Evolutionary conservation across 2,329 filamentous ascomycete genomes (phyloP).

Genomic region (Rugonectria rugulosa): DNA sequence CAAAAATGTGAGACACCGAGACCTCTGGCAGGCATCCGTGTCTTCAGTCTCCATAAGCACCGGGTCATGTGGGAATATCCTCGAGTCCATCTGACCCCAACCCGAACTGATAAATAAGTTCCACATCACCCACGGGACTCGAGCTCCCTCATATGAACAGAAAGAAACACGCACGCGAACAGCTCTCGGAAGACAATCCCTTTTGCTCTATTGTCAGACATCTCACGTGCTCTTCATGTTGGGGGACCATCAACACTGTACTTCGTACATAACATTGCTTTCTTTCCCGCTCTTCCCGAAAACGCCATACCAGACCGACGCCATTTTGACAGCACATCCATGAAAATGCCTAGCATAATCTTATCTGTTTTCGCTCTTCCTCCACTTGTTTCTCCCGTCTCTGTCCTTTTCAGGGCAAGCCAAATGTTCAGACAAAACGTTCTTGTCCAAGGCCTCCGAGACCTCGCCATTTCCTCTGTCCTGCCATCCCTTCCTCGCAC

Average conservation of each 20-base stretch:
- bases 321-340: constrained; percentile 35
- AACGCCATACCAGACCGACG: constrained; percentile 44
- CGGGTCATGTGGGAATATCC: constrained; percentile 32
- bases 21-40: constrained; percentile 33
- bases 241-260: constrained; percentile 35
- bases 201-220: constrained; percentile 33
- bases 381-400: not conserved
- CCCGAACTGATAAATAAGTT: constrained; percentile 7
- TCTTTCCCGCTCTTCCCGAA: constrained; percentile 40
- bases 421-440: not conserved
- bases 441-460: not conserved
- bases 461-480: not conserved
- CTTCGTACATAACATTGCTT: constrained; percentile 42
- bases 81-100: constrained; percentile 34
- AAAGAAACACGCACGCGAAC: not conserved
- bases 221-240: constrained; percentile 34
- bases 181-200: constrained; percentile 9
- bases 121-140: constrained; percentile 30
- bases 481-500: constrained; percentile 1
- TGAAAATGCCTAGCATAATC: constrained; percentile 30
- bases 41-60: constrained; percentile 31
- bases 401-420: constrained; percentile 3
- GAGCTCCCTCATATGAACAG: constrained; percentile 1
- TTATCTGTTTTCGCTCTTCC: constrained; percentile 19
- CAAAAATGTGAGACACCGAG: constrained; percentile 17